These are phyloP conservation scores for Fusarium pseudoanthophilum DNA, from an alignment of 2,329 filamentous ascomycete species.

Conservation along the genomic window DNA sequence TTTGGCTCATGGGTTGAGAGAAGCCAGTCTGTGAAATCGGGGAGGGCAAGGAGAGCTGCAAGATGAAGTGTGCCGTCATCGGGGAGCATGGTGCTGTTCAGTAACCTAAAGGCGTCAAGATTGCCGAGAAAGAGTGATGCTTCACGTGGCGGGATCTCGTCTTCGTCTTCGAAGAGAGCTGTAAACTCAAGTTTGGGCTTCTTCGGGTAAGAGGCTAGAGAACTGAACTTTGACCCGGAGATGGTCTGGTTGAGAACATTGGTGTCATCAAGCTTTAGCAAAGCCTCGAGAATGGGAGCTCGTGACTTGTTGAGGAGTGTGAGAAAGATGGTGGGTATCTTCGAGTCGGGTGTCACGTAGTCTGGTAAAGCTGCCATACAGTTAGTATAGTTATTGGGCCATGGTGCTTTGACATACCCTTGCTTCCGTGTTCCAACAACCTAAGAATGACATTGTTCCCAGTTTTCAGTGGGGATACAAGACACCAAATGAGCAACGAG, in stretches of 20 bases:
- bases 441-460: not conserved
- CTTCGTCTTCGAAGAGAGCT: constrained; percentile 18
- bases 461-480: not conserved
- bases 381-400: rapidly evolving
- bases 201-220: not conserved
- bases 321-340: constrained; percentile 9
- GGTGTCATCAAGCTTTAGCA: not conserved
- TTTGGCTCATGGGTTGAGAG: constrained; percentile 14
- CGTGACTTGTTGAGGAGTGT: constrained; percentile 3
- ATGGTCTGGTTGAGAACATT: not conserved
- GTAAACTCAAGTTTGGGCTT: constrained; percentile 10
- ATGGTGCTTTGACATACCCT: rapidly evolving
- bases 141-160: constrained; percentile 12
- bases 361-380: not conserved
- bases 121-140: constrained; percentile 17
- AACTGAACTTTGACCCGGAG: constrained; percentile 18
- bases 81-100: not conserved
- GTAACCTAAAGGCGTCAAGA: constrained; percentile 2
- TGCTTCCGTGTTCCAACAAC: not conserved
- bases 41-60: constrained; percentile 8
- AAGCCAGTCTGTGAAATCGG: constrained; percentile 12
- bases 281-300: not conserved
- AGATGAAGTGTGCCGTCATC: constrained; percentile 23
- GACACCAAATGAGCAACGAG: constrained; percentile 5
- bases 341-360: not conserved